phyloP scores from a whole-genome alignment of 1,284 basidiomycete species.

The Papiliotrema laurentii region DNA sequence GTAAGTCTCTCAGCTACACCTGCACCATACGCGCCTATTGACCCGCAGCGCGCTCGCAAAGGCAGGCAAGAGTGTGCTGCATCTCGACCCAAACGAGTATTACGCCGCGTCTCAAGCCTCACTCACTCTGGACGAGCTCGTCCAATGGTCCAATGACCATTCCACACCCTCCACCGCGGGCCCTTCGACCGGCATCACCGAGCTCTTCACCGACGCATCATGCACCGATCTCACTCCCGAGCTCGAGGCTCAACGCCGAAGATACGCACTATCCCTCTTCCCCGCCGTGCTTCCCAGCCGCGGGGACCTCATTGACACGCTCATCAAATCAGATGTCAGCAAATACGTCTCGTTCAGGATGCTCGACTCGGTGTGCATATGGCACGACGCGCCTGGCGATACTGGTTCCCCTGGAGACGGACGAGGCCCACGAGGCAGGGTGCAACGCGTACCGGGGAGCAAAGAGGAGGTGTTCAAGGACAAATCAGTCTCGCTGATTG shows the following conservation, averaged over 20 bases:
- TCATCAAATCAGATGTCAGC: constrained; percentile 79
- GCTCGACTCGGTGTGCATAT: constrained; percentile 67
- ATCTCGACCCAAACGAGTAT: constrained; percentile 77
- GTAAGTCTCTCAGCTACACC: constrained; percentile 56
- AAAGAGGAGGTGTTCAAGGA: constrained; percentile 94
- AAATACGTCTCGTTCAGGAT: constrained; percentile 86
- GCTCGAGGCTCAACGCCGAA: constrained; percentile 58
- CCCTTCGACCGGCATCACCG: background rate
- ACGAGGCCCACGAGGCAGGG: constrained; percentile 36
- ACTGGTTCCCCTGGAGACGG: constrained; percentile 4
- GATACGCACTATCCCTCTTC: constrained; percentile 79
- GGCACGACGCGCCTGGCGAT: constrained; percentile 7
- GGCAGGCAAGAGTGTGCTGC: constrained; percentile 77
- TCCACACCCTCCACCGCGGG: constrained; percentile 7
- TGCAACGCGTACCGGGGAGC: constrained; percentile 73
- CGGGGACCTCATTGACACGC: constrained; percentile 72
- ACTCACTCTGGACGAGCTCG: constrained; percentile 73
- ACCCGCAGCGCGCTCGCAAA: constrained; percentile 71
- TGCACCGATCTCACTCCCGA: constrained; percentile 49
- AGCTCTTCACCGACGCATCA: constrained; percentile 15
- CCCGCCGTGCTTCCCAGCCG: constrained; percentile 76
- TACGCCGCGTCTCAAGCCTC: constrained; percentile 83
- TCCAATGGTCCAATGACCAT: constrained; percentile 56
- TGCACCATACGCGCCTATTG: background rate
- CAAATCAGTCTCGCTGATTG: constrained; percentile 68